phyloP scores from a whole-genome alignment of 768 basidiomycete genomes.

The Boletus reticulatus region DNA sequence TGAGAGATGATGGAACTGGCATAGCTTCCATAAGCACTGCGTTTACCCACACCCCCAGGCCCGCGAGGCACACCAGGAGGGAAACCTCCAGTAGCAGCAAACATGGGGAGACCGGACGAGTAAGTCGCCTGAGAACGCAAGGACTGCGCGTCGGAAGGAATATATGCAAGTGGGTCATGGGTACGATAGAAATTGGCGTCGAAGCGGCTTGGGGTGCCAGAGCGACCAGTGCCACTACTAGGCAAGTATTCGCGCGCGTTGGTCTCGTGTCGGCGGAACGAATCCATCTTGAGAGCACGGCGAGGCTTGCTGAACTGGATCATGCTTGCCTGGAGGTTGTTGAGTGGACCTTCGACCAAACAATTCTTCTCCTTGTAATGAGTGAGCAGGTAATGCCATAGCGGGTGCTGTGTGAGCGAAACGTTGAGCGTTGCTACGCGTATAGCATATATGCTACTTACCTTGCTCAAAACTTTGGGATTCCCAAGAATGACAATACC shows the following conservation, averaged over 20 bases:
- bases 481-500: conserved; percentile 99
- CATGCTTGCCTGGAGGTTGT: conserved; percentile 96
- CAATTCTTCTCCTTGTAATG: conserved; percentile 96
- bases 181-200: conserved; percentile 95
- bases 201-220: conserved; percentile 92
- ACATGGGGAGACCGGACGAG: conserved; percentile 88
- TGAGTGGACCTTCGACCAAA: conserved; percentile 95
- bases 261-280: conserved; percentile 91
- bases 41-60: conserved; percentile 59
- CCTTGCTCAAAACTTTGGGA: conserved; percentile 99
- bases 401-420: conserved; percentile 74
- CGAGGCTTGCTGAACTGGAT: conserved; percentile 99
- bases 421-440: conserved; percentile 11
- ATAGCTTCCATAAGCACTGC: conserved; percentile 74
- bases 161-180: conserved; percentile 90
- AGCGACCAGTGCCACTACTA: conserved; percentile 45
- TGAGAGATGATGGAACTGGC: conserved; percentile 94
- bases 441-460: conserved; percentile 32
- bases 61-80: conserved; percentile 65
- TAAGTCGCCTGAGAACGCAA: conserved; percentile 96
- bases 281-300: conserved; percentile 89
- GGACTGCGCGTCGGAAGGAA: conserved; percentile 94
- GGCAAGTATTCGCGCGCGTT: conserved; percentile 78
- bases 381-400: conserved; percentile 97
- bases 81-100: conserved; percentile 67